Evolutionary conservation across 75 land plant genomes (phyloP), one percentile per base, ranked within the genome.

Genomic region (Selaginella moellendorffii): DNA sequence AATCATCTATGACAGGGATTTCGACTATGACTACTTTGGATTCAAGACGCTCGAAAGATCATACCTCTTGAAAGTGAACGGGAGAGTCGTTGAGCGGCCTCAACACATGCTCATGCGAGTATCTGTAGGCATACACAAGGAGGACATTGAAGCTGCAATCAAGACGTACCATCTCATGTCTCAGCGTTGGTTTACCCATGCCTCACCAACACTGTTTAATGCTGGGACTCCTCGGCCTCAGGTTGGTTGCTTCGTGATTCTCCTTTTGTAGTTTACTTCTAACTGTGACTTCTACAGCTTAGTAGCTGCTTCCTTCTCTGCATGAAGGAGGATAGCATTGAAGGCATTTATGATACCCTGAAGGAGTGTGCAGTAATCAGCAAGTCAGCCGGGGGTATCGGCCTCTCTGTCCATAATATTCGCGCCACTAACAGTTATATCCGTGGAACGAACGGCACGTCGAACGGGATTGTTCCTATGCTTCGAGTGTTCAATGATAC

Each of bases 1-100:
- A 19, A 56, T 56, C 19, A 23, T 56, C 23, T 56, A 56, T 23
- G 59, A 56, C n/a, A 56, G 59, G 59, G 59, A 56, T 19, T 56
- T 56, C 59, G 23, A 56, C 9, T 56, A 56, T 56, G 24, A 19
- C 9, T 56, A 56, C n/a, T 56, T 56, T n/a, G 59, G 59, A 9
- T 56, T 56, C 19, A 56, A 56, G 59, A 56, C 59, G n/a, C 59
- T 56, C 17, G 59, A 56, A n/a, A 19, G 59, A 5, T 56, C 59
- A 5, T 56, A 56, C 19, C 24, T 56, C 17, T n/a, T 56, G 24
- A 56, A 23, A 56, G 23, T 56, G 59, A 56, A 56, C 59, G 59
- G 19, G 19, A 23, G n/a, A 19, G 59, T 56, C 2, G 59, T 23
- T 20, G 59, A 56, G 24, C 8, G 59, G 19, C 46, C 46, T 5